Evolutionary conservation across 805 yeast species (phyloP).

Genomic region (Kodamaea kaohsiungensis): DNA sequence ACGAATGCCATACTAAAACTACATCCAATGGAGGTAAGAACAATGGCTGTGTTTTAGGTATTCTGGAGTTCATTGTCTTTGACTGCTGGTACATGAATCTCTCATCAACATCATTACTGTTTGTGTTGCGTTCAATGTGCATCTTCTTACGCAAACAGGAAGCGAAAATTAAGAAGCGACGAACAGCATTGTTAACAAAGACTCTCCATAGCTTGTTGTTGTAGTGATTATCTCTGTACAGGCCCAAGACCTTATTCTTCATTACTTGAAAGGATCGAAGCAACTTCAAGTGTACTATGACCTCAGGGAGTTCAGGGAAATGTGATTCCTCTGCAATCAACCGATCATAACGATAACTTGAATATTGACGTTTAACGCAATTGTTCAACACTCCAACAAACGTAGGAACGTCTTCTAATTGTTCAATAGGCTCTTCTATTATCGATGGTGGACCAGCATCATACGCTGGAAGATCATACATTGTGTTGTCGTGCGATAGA

Average conservation of each 20-base stretch:
- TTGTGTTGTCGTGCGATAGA: background rate
- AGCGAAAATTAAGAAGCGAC: constrained; percentile 22
- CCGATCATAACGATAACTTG: background rate
- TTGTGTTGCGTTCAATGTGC: background rate
- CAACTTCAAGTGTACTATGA: constrained; percentile 23
- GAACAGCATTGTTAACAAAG: constrained; percentile 23
- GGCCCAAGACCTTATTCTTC: constrained; percentile 13
- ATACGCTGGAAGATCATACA: background rate
- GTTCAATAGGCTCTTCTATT: background rate
- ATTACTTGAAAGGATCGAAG: constrained; percentile 20
- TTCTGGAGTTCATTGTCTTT: background rate
- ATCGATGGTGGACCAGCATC: background rate
- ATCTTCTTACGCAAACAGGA: constrained; percentile 14
- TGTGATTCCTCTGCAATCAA: background rate
- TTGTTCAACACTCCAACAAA: background rate
- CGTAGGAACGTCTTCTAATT: background rate
- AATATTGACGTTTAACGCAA: background rate
- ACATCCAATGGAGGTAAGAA: constrained; percentile 25
- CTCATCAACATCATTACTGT: background rate
- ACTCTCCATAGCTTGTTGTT: constrained; percentile 21
- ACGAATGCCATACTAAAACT: constrained; percentile 25
- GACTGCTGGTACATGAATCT: background rate
- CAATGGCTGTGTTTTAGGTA: background rate
- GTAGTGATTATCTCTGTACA: background rate
- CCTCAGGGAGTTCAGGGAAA: constrained; percentile 11